These are phyloP conservation scores for Rhizopus microsporus DNA, from an alignment of 371 early-diverging fungal genomes.

Conservation along the genomic window DNA sequence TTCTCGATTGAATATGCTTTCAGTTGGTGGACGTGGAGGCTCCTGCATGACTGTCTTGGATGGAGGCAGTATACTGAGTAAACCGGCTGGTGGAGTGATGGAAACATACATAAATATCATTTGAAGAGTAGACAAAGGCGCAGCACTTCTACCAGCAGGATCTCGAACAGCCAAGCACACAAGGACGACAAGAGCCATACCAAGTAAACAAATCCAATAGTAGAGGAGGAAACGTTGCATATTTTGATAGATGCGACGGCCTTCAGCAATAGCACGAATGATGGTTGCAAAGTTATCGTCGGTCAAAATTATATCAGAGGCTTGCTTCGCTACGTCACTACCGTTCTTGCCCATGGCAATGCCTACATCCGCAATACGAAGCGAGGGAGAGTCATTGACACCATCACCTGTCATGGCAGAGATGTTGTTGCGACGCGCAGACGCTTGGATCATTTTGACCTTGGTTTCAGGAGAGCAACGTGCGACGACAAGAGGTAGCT, in stretches of 20 bases:
- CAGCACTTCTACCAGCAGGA: conserved; percentile 76
- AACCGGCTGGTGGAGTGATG: conserved; percentile 77
- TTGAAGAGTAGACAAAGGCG: conserved; percentile 45
- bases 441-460: conserved; percentile 92
- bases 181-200: conserved; percentile 55
- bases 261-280: conserved; percentile 81
- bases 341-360: conserved; percentile 92
- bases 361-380: conserved; percentile 90
- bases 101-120: conserved; percentile 33
- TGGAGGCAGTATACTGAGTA: conserved; percentile 78
- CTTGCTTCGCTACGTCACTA: conserved; percentile 92
- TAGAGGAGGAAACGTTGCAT: conserved; percentile 91
- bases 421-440: conserved; percentile 75
- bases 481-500: conserved; percentile 91
- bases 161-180: conserved; percentile 70
- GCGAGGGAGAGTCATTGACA: conserved; percentile 91
- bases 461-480: conserved; percentile 96
- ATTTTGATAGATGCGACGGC: conserved; percentile 88
- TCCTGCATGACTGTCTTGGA: conserved; percentile 79
- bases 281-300: conserved; percentile 90
- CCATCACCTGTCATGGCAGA: conserved; percentile 90
- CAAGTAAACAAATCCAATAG: conserved; percentile 64
- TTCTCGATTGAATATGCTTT: conserved; percentile 63
- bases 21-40: conserved; percentile 73
- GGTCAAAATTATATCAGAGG: conserved; percentile 86